Evolutionary conservation across 352 stramenopile species (phyloP).

Genomic region (Paralagenidium karlingii): DNA sequence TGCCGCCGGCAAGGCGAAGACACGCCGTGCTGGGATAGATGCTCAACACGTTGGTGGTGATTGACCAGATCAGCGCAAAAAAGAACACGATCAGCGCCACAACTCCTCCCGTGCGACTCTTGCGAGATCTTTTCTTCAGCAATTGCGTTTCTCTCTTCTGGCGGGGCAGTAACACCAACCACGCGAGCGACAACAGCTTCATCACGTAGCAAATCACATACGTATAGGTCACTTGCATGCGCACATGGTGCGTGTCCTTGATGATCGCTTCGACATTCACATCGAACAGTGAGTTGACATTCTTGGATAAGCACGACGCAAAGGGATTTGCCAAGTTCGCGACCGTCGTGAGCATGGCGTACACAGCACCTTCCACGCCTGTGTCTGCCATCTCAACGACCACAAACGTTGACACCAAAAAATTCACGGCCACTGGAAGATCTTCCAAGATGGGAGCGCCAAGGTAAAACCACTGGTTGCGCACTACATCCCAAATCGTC

Average conservation of each 20-base stretch:
- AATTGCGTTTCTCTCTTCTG: conserved; percentile 15
- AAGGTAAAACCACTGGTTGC: conserved; percentile 35
- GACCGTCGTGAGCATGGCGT: conserved; percentile 3
- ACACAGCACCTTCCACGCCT: conserved; percentile 7
- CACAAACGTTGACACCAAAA: conserved; percentile 26
- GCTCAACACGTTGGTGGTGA: conserved; percentile 47
- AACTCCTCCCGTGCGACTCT: conserved; percentile 7
- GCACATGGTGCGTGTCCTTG: conserved; percentile 12
- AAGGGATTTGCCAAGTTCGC: conserved; percentile 3
- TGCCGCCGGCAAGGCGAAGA: conserved; percentile 15
- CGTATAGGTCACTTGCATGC: conserved; percentile 11
- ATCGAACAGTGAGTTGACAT: conserved; percentile 15
- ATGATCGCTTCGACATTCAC: conserved; percentile 13
- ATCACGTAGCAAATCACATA: conserved; percentile 19
- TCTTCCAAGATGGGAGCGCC: conserved; percentile 32
- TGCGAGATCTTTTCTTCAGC: conserved; percentile 11
- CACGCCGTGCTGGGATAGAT: conserved; percentile 20
- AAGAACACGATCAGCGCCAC: conserved; percentile 11
- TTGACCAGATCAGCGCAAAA: conserved; percentile 12
- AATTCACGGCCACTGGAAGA: conserved; percentile 22
- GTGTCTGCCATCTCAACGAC: conserved; percentile 35
- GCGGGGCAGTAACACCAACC: conserved; percentile 10
- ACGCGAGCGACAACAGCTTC: conserved; percentile 13
- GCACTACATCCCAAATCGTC: conserved; percentile 38
- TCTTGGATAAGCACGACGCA: conserved; percentile 13